Conservation (phyloP, 305 asterid genomes). For the Fraxinus angustifolia region DNA sequence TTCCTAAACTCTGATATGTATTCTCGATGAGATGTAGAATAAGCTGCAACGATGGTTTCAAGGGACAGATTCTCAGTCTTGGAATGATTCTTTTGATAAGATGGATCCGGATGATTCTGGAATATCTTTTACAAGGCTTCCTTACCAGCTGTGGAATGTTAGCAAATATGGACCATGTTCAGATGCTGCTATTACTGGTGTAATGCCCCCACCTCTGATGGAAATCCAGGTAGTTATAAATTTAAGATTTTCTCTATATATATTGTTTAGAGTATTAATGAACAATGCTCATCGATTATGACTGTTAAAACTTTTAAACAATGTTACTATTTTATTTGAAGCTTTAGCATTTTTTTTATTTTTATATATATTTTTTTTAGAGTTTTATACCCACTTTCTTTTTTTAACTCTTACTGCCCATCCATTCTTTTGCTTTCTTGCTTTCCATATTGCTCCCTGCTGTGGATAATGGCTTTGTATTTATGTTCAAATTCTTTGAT, state of each 20-base stretch:
- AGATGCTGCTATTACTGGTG: slow-evolving; percentile 93
- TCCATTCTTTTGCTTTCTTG: slow-evolving; percentile 5
- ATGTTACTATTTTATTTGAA: background rate
- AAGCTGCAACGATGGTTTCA: slow-evolving; percentile 62
- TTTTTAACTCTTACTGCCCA: background rate
- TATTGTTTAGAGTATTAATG: slow-evolving; percentile 13
- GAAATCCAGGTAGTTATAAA: slow-evolving; percentile 64
- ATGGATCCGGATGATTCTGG: slow-evolving; percentile 39
- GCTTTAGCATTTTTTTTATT: background rate
- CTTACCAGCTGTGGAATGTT: slow-evolving; percentile 88
- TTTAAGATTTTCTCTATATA: background rate
- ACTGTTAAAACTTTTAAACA: background rate
- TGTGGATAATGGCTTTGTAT: background rate
- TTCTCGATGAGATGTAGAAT: slow-evolving; percentile 41
- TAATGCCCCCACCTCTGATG: slow-evolving; percentile 96
- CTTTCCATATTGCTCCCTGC: slow-evolving; percentile 9
- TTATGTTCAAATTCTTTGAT: slow-evolving; percentile 17
- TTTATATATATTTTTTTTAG: background rate
- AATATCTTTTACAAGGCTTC: slow-evolving; percentile 46
- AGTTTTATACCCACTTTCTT: background rate
- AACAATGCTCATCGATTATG: slow-evolving; percentile 5
- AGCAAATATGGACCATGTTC: slow-evolving; percentile 78
- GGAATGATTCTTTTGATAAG: slow-evolving; percentile 45
- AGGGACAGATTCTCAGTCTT: slow-evolving; percentile 43
- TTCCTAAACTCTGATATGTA: background rate